Evolutionary conservation across 257 asterid genomes (phyloP).

Genomic region (Paulownia fortunei): DNA sequence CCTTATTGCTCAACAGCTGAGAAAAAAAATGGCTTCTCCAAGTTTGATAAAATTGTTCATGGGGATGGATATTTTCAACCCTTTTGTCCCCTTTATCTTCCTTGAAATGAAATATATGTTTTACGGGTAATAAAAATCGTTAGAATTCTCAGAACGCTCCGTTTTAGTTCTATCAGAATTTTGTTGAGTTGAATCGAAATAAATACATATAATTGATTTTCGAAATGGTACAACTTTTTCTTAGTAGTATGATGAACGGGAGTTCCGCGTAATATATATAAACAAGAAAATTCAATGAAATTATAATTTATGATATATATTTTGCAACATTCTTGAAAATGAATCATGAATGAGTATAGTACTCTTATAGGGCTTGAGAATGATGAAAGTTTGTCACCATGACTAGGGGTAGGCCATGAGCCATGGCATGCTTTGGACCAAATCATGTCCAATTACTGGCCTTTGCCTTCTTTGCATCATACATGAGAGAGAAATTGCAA

Average conservation of each 20-base stretch:
- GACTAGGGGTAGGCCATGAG: conserved; percentile 55
- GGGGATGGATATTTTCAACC: neutral
- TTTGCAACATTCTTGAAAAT: conserved; percentile 5
- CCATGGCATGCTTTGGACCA: conserved; percentile 67
- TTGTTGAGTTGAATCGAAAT: neutral
- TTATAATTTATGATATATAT: neutral
- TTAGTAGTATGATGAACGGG: no score
- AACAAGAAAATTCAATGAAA: neutral
- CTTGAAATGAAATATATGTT: neutral
- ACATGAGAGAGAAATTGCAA: conserved; percentile 46
- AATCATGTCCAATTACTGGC: conserved; percentile 54
- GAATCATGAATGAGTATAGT: neutral
- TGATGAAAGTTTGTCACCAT: conserved; percentile 41
- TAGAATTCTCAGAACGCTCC: no score
- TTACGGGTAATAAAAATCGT: neutral
- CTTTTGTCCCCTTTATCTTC: neutral
- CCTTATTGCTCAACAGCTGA: conserved; percentile 44
- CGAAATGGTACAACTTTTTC: neutral
- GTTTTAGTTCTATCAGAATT: neutral
- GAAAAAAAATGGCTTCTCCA: conserved; percentile 36
- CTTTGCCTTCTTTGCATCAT: conserved; percentile 53
- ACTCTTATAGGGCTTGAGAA: conserved; percentile 26
- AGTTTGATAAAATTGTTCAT: neutral
- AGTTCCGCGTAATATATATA: no score
- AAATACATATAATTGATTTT: neutral